A percentile compares a stretch with the other conserved stretches of the same genome.
Conservation (phyloP, 78 protist genomes). For the Dictyostelium capitatum region DNA sequence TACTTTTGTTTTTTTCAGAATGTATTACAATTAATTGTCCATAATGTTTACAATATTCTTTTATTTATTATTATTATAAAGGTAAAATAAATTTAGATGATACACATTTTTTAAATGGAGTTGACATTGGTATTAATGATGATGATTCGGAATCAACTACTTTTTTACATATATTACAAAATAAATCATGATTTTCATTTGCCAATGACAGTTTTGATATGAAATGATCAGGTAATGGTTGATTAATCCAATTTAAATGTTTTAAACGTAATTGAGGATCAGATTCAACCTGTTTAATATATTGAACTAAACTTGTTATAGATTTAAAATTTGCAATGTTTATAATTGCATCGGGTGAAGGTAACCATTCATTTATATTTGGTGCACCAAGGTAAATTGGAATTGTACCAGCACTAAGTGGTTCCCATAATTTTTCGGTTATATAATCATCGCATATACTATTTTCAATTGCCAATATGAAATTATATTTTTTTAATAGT, state of each 20-base stretch:
- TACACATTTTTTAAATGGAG: neutral
- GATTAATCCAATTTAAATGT: conserved; percentile 38
- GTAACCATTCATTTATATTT: conserved; percentile 39
- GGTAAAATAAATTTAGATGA: neutral
- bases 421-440: conserved; percentile 29
- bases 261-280: conserved; percentile 5
- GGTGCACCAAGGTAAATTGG: conserved; percentile 80
- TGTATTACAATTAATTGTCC: no score
- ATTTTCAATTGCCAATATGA: neutral
- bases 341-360: conserved; percentile 22
- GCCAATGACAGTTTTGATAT: neutral
- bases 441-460: conserved; percentile 5
- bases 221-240: neutral
- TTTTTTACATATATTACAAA: neutral
- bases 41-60: no score
- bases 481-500: neutral
- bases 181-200: neutral
- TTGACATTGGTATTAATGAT: neutral
- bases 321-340: conserved; percentile 35
- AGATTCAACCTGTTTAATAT: conserved; percentile 9
- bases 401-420: conserved; percentile 3
- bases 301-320: neutral
- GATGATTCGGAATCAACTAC: neutral
- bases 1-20: no score
- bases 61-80: no score